These are phyloP conservation scores for Trypanosoma conorhini DNA, from an alignment of 208 protist genomes.

Conservation along the genomic window DNA sequence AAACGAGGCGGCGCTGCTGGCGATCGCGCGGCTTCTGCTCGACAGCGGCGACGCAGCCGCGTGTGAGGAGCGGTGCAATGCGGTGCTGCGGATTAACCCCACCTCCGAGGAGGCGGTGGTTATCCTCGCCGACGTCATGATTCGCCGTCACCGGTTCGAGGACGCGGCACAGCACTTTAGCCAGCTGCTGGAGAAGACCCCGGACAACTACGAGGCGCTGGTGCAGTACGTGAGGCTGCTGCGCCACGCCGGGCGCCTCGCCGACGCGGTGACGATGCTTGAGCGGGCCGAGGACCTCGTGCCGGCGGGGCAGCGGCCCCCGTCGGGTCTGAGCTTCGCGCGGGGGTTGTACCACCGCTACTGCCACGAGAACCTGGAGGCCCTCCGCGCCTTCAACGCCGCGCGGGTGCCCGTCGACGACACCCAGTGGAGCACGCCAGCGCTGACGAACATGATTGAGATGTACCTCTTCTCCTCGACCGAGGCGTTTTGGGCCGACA, in stretches of 20 bases:
- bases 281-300: constrained; percentile 43
- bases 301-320: constrained; percentile 40
- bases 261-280: constrained; percentile 54
- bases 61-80: constrained; percentile 90
- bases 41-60: constrained; percentile 69
- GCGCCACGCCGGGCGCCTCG: constrained; percentile 74
- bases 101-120: constrained; percentile 88
- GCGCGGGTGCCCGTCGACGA: constrained; percentile 76
- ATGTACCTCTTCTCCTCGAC: constrained; percentile 93
- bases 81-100: constrained; percentile 85
- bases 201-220: constrained; percentile 90
- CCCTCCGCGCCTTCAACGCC: constrained; percentile 89
- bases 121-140: constrained; percentile 94
- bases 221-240: constrained; percentile 87
- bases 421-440: constrained; percentile 80
- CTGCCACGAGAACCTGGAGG: constrained; percentile 78
- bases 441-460: constrained; percentile 92
- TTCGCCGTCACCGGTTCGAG: constrained; percentile 77
- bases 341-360: constrained; percentile 83
- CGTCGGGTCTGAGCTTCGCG: constrained; percentile 84
- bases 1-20: constrained; percentile 71
- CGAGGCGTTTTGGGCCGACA: constrained; percentile 80
- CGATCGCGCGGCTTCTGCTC: constrained; percentile 82
- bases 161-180: constrained; percentile 87
- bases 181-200: constrained; percentile 81